These are phyloP conservation scores for Wallemia hederae DNA, from an alignment of 1,284 basidiomycete genomes.

Conservation along the genomic window DNA sequence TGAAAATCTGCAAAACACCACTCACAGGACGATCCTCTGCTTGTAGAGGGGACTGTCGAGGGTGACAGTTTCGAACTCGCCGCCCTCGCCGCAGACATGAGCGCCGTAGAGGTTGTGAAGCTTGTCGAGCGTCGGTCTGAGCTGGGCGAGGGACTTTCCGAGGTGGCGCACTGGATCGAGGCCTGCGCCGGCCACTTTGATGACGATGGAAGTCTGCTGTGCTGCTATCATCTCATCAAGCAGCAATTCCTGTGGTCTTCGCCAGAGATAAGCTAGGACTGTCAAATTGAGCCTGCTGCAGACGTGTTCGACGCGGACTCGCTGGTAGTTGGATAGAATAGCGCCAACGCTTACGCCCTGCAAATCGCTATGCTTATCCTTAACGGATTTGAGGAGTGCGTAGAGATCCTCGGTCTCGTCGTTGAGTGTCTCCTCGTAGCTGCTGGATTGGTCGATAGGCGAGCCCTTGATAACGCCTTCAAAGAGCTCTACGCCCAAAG, in stretches of 20 bases:
- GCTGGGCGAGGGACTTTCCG: slow-evolving; percentile 41
- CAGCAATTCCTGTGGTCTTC: slow-evolving; percentile 54
- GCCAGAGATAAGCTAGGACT: slow-evolving; percentile 76
- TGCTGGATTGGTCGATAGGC: slow-evolving; percentile 8
- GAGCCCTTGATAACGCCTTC: slow-evolving; percentile 1
- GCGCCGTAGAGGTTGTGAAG: slow-evolving; percentile 58
- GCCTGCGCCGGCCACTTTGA: slow-evolving; percentile 91
- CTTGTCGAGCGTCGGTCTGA: slow-evolving; percentile 39
- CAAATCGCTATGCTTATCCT: slow-evolving; percentile 53
- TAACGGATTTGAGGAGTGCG: slow-evolving; percentile 41
- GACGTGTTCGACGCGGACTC: slow-evolving; percentile 89
- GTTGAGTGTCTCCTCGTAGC: slow-evolving; percentile 24
- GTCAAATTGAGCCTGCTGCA: slow-evolving; percentile 53
- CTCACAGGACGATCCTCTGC: slow-evolving; percentile 38
- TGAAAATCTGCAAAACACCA: slow-evolving; percentile 2
- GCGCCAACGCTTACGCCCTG: slow-evolving; percentile 79
- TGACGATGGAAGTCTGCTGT: slow-evolving; percentile 53
- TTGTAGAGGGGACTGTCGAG: slow-evolving; percentile 74
- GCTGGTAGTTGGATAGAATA: slow-evolving; percentile 89
- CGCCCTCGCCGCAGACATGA: slow-evolving; percentile 90
- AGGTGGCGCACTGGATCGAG: slow-evolving; percentile 39
- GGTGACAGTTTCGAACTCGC: slow-evolving; percentile 88
- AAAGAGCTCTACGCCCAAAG: background rate
- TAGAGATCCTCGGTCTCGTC: slow-evolving; percentile 94
- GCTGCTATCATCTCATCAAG: slow-evolving; percentile 59